Base-by-base conservation (phyloP, 495 filamentous ascomycete genomes). In the Diplogelasinospora grovesii region DNA sequence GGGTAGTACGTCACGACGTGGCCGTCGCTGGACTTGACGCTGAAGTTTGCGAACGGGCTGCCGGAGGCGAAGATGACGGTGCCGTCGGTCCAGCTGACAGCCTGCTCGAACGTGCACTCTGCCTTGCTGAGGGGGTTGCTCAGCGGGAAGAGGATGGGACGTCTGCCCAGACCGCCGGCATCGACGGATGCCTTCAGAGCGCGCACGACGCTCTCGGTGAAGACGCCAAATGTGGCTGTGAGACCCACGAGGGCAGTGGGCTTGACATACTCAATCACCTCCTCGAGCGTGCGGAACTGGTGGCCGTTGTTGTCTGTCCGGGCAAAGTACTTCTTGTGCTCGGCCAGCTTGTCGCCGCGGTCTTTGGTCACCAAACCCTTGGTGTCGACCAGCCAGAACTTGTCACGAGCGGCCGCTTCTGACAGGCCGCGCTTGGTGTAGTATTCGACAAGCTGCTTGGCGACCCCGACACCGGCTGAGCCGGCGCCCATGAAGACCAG, bases 311-410 rank as follows among this genome's bases (percentile, higher is more conserved):
- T 97, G 64, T 97, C 89, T 33, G 74, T 69, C 33, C 92, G 88
- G 29, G 89, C 85, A 55, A 98, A 98, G 78, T 94, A 95, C 62
- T 94, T 77, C 69, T 98, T 98, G 79, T 98, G 92, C 49, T 95
- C 86, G 34, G 89, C 87, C 22, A 98, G 77, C 58, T 82, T 85
- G 67, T 96, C 92, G 23, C 90, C 90, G 21, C 92, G 87, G 66
- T 98, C 90, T 33, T 78, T 75, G 36, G 92, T 94, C 36, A 98
- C 89, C 4, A 98, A 80, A 52, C 92, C 92, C 73, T 89, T 89
- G 52, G 88, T 93, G 70, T 98, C 92, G 40, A 98, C 90, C 34
- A 98, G 83, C 79, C 83, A 98, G 74, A 98, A 97, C 75, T 93
- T 90, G 54, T 77, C 75, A 44, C 77, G 77, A 42, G 92, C 92